These are phyloP conservation scores for Kodamaea restingae DNA, from an alignment of 805 yeast species.

Conservation along the genomic window DNA sequence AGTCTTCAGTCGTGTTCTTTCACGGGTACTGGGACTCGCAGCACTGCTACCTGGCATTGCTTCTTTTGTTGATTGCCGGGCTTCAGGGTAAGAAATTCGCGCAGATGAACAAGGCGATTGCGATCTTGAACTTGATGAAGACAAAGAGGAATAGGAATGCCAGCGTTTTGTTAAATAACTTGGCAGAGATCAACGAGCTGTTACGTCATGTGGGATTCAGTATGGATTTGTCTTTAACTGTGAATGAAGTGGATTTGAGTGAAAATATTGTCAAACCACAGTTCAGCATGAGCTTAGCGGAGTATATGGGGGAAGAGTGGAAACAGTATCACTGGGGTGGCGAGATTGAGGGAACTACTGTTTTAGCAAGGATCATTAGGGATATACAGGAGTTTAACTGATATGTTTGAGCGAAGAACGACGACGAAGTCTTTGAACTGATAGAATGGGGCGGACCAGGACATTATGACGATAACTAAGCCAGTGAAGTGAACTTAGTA, in stretches of 20 bases:
- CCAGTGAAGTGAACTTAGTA: no score
- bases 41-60: conserved; percentile 32
- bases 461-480: no score
- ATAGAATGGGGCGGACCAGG: no score
- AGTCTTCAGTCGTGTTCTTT: conserved; percentile 25
- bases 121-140: conserved; percentile 34
- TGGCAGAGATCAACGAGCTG: conserved; percentile 22
- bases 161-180: conserved; percentile 24
- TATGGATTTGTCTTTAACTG: conserved; percentile 17
- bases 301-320: conserved; percentile 8
- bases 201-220: conserved; percentile 16
- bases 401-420: not conserved
- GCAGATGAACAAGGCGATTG: conserved; percentile 24
- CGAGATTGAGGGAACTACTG: not conserved
- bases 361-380: conserved; percentile 5
- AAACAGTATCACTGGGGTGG: conserved; percentile 4
- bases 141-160: conserved; percentile 34
- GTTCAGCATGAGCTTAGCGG: conserved; percentile 8
- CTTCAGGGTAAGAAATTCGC: conserved; percentile 16
- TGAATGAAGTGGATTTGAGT: conserved; percentile 4
- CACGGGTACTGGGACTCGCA: conserved; percentile 41
- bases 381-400: conserved; percentile 9
- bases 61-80: conserved; percentile 25
- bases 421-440: no score
- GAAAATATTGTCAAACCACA: conserved; percentile 3